Conservation (phyloP, 345 rosid genomes). For the Eucalyptus decipiens region DNA sequence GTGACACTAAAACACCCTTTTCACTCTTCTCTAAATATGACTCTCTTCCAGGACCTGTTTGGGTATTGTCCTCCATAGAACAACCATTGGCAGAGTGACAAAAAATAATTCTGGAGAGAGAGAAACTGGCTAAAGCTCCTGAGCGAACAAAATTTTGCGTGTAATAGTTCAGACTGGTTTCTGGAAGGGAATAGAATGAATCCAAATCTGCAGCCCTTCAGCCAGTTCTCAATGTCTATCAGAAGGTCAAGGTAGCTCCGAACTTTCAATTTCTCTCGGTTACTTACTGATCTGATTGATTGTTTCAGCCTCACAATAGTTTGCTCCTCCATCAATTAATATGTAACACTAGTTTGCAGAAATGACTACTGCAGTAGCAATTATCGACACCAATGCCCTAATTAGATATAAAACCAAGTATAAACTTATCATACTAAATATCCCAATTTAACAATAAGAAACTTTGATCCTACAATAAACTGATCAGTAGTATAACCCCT, state of each 20-base stretch:
- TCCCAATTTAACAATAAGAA: neutral
- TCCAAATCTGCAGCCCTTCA: neutral
- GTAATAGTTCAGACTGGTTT: neutral
- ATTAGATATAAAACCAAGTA: neutral
- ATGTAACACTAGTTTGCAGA: neutral
- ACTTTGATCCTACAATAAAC: neutral
- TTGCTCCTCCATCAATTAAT: neutral
- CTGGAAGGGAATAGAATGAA: neutral
- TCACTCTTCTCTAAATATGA: neutral
- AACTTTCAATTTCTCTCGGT: neutral
- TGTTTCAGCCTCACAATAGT: neutral
- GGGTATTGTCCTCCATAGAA: neutral
- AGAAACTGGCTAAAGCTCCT: neutral
- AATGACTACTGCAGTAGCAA: neutral
- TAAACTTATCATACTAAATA: neutral
- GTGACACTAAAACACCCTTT: neutral
- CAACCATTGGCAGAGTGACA: neutral
- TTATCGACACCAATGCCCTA: neutral
- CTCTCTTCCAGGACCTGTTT: neutral
- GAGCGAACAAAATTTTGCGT: neutral
- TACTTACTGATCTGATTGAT: neutral
- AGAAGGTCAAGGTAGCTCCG: neutral
- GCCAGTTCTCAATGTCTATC: neutral
- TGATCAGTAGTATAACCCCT: neutral
- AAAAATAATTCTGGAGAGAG: neutral